These are phyloP conservation scores for Beauveria brongniartii DNA, from an alignment of 2,329 filamentous ascomycete species.

Conservation along the genomic window DNA sequence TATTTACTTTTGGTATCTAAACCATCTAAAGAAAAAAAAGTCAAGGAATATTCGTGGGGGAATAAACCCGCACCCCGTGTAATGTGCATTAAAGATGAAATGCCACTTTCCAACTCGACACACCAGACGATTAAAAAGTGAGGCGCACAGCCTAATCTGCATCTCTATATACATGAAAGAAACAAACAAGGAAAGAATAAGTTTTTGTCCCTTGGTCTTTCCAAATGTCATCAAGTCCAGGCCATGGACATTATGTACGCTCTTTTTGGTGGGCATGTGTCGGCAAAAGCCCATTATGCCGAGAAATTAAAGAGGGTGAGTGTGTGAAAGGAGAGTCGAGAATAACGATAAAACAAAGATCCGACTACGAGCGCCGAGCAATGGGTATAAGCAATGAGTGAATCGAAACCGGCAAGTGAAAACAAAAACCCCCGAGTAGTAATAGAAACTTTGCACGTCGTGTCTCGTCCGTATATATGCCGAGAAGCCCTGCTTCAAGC, in stretches of 20 bases:
- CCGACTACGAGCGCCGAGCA: constrained; percentile 8
- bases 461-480: not conserved
- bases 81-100: constrained; percentile 10
- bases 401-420: not conserved
- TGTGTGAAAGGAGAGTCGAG: not conserved
- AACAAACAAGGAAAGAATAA: not conserved
- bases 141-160: not conserved
- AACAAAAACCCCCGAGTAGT: not conserved
- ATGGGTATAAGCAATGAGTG: constrained; percentile 11
- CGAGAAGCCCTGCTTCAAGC: not conserved
- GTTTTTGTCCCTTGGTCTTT: not conserved
- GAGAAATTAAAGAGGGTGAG: not conserved
- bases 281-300: not conserved
- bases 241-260: constrained; percentile 7
- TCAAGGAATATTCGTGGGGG: constrained; percentile 8
- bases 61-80: not conserved
- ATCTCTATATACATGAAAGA: constrained; percentile 6
- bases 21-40: constrained; percentile 16
- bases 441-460: constrained; percentile 3
- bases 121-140: not conserved
- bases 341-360: not conserved
- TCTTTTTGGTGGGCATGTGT: not conserved
- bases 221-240: not conserved
- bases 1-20: constrained; percentile 18
- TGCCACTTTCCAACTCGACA: constrained; percentile 4